Conservation (phyloP, 768 basidiomycete species). For the Lepiota subincarnata region DNA sequence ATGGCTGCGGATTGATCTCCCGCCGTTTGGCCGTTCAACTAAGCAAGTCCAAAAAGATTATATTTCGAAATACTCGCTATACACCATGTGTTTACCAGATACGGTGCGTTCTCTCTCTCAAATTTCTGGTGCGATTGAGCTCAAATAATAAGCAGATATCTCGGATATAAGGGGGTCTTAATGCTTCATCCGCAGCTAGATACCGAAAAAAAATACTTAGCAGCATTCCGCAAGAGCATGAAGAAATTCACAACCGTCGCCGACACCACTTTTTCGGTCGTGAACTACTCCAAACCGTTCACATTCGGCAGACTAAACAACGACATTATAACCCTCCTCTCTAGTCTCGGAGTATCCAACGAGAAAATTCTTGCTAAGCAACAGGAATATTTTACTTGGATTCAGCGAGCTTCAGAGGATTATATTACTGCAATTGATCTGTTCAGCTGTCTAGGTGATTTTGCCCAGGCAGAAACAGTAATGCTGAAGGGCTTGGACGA, state of each 20-base stretch:
- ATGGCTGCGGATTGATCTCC: constrained; percentile 67
- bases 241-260: constrained; percentile 58
- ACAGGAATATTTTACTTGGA: constrained; percentile 55
- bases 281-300: constrained; percentile 59
- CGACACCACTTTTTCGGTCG: constrained; percentile 63
- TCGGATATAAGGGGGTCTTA: constrained; percentile 70
- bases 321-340: constrained; percentile 63
- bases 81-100: constrained; percentile 64
- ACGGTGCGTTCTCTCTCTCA: constrained; percentile 31
- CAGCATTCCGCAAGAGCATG: constrained; percentile 65
- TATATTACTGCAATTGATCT: constrained; percentile 52
- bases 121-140: neutral
- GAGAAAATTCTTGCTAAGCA: constrained; percentile 55
- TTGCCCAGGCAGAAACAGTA: constrained; percentile 46
- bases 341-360: constrained; percentile 56
- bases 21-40: constrained; percentile 46
- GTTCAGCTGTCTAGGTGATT: constrained; percentile 45
- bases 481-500: constrained; percentile 53
- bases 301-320: constrained; percentile 66
- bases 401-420: constrained; percentile 44
- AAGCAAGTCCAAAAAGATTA: constrained; percentile 49
- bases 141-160: constrained; percentile 37
- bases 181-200: constrained; percentile 64
- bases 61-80: constrained; percentile 52
- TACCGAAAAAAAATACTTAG: constrained; percentile 37